These are phyloP conservation scores for Articulospora tetracladia DNA, from an alignment of 495 filamentous ascomycete genomes.

Conservation along the genomic window DNA sequence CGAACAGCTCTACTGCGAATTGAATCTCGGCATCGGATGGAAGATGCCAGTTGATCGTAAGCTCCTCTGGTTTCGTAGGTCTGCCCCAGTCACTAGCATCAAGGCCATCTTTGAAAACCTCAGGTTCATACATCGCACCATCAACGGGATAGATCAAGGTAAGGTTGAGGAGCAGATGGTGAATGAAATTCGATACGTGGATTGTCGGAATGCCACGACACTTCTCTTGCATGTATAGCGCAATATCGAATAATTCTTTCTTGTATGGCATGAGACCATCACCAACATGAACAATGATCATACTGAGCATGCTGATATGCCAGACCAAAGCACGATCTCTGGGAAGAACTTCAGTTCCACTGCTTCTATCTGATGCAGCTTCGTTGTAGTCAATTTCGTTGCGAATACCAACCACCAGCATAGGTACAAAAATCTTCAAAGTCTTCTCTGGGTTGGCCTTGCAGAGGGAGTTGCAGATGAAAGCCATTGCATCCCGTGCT, in stretches of 20 bases:
- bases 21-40: slow-evolving; percentile 73
- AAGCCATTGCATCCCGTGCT: slow-evolving; percentile 96
- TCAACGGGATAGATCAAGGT: slow-evolving; percentile 92
- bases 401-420: slow-evolving; percentile 85
- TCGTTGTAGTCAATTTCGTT: slow-evolving; percentile 97
- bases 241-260: slow-evolving; percentile 84
- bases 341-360: slow-evolving; percentile 88
- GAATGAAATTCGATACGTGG: slow-evolving; percentile 95
- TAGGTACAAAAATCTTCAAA: slow-evolving; percentile 82
- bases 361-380: slow-evolving; percentile 91
- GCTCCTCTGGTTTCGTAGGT: slow-evolving; percentile 58
- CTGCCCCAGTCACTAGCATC: slow-evolving; percentile 77
- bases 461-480: slow-evolving; percentile 93
- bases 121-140: slow-evolving; percentile 76
- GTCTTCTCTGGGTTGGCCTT: slow-evolving; percentile 93
- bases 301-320: slow-evolving; percentile 96
- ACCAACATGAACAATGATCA: slow-evolving; percentile 97
- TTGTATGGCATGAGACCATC: slow-evolving; percentile 83
- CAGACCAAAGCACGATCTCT: slow-evolving; percentile 90
- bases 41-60: slow-evolving; percentile 89
- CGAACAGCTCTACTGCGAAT: slow-evolving; percentile 85
- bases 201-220: slow-evolving; percentile 91
- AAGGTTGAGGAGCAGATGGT: slow-evolving; percentile 96
- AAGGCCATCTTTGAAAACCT: slow-evolving; percentile 44
- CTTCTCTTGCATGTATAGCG: slow-evolving; percentile 90